Conservation (phyloP, 2,329 filamentous ascomycete genomes). For the Helotiales sp. region DNA sequence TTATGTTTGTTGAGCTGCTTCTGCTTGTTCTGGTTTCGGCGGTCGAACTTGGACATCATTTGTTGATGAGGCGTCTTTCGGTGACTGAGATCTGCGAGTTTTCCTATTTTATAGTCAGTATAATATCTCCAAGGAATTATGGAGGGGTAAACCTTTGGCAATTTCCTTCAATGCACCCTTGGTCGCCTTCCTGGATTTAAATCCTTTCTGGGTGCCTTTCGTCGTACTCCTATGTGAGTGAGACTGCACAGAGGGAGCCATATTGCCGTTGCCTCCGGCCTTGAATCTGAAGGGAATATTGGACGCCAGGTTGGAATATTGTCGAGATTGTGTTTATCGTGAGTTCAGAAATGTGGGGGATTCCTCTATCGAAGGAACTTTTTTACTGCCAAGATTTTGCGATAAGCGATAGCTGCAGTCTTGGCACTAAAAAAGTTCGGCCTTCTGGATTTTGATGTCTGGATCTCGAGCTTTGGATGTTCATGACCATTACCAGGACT, state of each 20-base stretch:
- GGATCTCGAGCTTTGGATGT: not conserved
- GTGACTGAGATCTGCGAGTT: conserved; percentile 73
- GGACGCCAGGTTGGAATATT: conserved; percentile 62
- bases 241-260: conserved; percentile 70
- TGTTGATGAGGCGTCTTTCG: conserved; percentile 94
- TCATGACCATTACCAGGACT: not conserved
- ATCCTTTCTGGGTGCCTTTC: conserved; percentile 85
- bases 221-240: conserved; percentile 94
- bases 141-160: conserved; percentile 68
- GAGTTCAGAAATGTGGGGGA: conserved; percentile 20
- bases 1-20: conserved; percentile 81
- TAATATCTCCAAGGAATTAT: conserved; percentile 15
- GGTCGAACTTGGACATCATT: conserved; percentile 96
- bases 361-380: conserved; percentile 16
- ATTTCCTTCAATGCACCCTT: conserved; percentile 86
- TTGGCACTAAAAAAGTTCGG: conserved; percentile 32
- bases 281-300: conserved; percentile 83
- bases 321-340: conserved; percentile 10
- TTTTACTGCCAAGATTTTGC: conserved; percentile 31
- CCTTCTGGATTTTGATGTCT: not conserved
- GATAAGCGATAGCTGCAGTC: conserved; percentile 37
- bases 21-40: conserved; percentile 93
- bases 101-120: conserved; percentile 60
- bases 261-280: conserved; percentile 69
- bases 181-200: conserved; percentile 89